A percentile compares a stretch with the other conserved stretches of the same genome.
phyloP scores from a whole-genome alignment of 2,329 filamentous ascomycete species.

The Aspergillus clavatus region DNA sequence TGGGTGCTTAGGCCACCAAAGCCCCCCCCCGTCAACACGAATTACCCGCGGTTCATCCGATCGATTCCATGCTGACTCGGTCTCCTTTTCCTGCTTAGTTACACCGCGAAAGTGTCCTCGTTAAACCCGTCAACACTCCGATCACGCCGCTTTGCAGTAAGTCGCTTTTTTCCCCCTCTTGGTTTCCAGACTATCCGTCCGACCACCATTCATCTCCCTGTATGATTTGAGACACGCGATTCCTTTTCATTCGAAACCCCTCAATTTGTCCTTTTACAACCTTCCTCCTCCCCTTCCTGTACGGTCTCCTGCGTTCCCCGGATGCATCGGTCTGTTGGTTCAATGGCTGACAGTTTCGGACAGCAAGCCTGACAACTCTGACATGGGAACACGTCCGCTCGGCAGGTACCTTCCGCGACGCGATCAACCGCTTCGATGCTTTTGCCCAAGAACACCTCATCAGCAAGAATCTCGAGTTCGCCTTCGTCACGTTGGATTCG shows the following conservation, averaged over 20 bases:
- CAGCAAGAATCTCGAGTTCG: conserved; percentile 89
- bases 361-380: conserved; percentile 92
- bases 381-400: conserved; percentile 99
- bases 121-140: conserved; percentile 97
- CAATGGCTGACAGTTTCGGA: conserved; percentile 27
- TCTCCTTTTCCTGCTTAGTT: conserved; percentile 53
- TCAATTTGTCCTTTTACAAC: conserved; percentile 4
- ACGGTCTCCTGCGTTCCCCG: not conserved
- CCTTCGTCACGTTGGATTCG: conserved; percentile 95
- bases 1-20: conserved; percentile 10
- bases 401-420: conserved; percentile 94
- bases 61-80: conserved; percentile 22
- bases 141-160: conserved; percentile 98
- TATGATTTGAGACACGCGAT: no score
- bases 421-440: conserved; percentile 87
- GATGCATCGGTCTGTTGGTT: conserved; percentile 19
- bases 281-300: conserved; percentile 1
- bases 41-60: not conserved
- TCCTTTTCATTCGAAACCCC: no score
- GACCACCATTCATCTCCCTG: not conserved
- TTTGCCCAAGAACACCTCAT: conserved; percentile 90
- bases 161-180: no score
- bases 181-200: no score
- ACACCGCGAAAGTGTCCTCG: conserved; percentile 89
- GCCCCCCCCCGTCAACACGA: conserved; percentile 7